phyloP scores from a whole-genome alignment of 305 asterid species.

The Fraxinus velutina region DNA sequence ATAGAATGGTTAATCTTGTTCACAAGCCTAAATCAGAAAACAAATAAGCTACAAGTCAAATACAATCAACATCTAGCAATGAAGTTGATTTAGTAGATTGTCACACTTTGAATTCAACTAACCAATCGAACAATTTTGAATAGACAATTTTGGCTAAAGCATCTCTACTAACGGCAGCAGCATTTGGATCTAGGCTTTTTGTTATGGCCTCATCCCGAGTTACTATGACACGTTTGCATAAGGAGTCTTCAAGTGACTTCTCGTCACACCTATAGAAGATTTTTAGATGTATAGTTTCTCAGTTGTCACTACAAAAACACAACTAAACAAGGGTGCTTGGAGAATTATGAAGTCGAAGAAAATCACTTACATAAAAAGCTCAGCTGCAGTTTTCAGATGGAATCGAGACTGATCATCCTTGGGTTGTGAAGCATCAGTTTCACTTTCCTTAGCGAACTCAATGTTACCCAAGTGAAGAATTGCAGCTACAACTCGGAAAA shows the following conservation, averaged over 20 bases:
- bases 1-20: constrained; percentile 80
- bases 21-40: constrained; percentile 64
- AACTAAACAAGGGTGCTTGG: neutral
- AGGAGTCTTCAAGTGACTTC: constrained; percentile 68
- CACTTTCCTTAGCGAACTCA: constrained; percentile 66
- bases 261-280: constrained; percentile 58
- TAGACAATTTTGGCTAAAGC: constrained; percentile 79
- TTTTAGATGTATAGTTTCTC: constrained; percentile 30
- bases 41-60: constrained; percentile 20
- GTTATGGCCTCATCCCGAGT: constrained; percentile 88
- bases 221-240: constrained; percentile 75
- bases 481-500: constrained; percentile 79
- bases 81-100: constrained; percentile 9
- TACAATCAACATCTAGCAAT: neutral
- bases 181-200: constrained; percentile 62
- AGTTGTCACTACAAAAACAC: constrained; percentile 4
- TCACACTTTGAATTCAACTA: constrained; percentile 24
- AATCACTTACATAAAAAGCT: constrained; percentile 53
- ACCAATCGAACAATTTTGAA: constrained; percentile 89
- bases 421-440: constrained; percentile 54
- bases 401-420: constrained; percentile 64
- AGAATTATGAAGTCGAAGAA: constrained; percentile 13
- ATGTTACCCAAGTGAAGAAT: constrained; percentile 82
- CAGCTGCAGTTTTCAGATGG: constrained; percentile 65
- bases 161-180: constrained; percentile 72